Conservation (phyloP, 768 basidiomycete genomes). For the Calocybe gangraenosa region DNA sequence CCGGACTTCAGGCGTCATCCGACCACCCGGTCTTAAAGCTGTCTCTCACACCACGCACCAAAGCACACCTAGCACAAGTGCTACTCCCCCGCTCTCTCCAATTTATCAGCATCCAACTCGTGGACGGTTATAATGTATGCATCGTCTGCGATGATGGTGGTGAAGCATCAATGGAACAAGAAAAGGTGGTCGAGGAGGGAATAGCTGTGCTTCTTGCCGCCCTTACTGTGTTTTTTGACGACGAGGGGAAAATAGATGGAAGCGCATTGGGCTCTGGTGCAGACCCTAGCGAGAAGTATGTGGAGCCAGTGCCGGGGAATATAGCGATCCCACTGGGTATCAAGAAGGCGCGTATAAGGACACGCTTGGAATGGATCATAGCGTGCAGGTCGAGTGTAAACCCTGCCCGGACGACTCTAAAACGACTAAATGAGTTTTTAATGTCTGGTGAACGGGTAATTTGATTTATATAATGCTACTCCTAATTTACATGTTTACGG, state of each 20-base stretch:
- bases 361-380: slow-evolving; percentile 84
- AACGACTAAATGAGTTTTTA: slow-evolving; percentile 71
- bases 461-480: background rate
- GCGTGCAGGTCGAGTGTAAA: slow-evolving; percentile 71
- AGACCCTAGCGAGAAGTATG: background rate
- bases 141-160: slow-evolving; percentile 2
- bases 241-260: background rate
- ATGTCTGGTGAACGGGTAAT: slow-evolving; percentile 26
- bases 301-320: background rate
- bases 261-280: background rate
- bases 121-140: slow-evolving; percentile 3
- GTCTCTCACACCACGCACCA: slow-evolving; percentile 6
- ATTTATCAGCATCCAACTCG: slow-evolving; percentile 11
- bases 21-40: slow-evolving; percentile 10
- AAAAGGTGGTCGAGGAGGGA: slow-evolving; percentile 7
- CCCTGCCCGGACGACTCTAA: slow-evolving; percentile 78
- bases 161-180: background rate
- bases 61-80: slow-evolving; percentile 7
- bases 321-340: slow-evolving; percentile 3
- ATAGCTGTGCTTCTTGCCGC: slow-evolving; percentile 11
- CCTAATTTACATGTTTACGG: too few species aligned
- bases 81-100: slow-evolving; percentile 9
- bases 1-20: background rate
- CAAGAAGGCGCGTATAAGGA: slow-evolving; percentile 64
- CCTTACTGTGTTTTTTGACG: slow-evolving; percentile 10